Base-by-base conservation (phyloP, 169 alveolate genomes). In the Plasmodium fragile region DNA sequence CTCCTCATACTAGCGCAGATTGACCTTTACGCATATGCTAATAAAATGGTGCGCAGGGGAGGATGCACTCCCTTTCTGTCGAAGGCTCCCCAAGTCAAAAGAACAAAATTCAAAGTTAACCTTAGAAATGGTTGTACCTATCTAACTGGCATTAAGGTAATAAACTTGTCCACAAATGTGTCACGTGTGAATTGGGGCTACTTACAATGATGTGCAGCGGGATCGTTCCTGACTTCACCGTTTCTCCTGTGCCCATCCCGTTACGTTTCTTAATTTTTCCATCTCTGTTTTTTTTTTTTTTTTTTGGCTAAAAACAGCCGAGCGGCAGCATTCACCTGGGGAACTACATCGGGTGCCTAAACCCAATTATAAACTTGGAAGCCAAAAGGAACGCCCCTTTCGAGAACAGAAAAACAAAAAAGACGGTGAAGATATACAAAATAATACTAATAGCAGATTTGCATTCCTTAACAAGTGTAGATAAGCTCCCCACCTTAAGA, bases 261-360 rank as follows among this genome's bases (percentile, higher is more conserved):
- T 32, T 34, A 53, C 18, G 59, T 18, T 59, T 13, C 71, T 41
- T 41, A 36, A 5, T 55, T 49, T 75, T 75, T n/a, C 72, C 34
- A 30, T 4, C 22, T 16, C 11, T 10, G 10, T 10, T 25, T 25
- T 10, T 11, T 55, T 28, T 16, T 10, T 10, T n/a, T 4, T 87
- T 34, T 22, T 34, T 59, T 59, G 11, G 34, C 34, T 22, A 59
- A 59, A 59, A 34, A 18, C 36, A 87, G 93, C 93, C 93, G 1
- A 87, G 93, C 45, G 93, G 93, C 25, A 77, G 34, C 53, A 87
- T 87, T 16, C 93, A 87, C 18, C 71, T 87, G 41, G 93, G 93
- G 10, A 87, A 87, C 34, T 87, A 87, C 45, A 78, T 87, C 18
- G 93, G 93, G n/a, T 87, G 93, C 72, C 45, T 87, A 8, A 55